Conservation (phyloP, 2,329 filamentous ascomycete species). For the Colletotrichum godetiae region DNA sequence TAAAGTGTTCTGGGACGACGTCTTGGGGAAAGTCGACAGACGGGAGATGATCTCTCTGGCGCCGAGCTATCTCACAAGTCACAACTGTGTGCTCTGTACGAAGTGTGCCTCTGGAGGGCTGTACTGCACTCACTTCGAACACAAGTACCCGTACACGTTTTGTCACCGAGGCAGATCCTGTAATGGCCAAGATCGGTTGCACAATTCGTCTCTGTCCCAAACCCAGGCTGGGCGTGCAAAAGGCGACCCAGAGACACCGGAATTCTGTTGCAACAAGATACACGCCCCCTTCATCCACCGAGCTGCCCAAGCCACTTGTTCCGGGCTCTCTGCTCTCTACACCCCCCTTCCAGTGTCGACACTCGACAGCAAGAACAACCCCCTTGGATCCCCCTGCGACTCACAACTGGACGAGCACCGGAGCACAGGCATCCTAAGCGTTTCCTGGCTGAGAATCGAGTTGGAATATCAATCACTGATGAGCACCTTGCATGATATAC, state of each 20-base stretch:
- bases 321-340: constrained; percentile 20
- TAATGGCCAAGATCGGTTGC: constrained; percentile 16
- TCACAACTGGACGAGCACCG: constrained; percentile 31
- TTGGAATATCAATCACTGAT: constrained; percentile 33
- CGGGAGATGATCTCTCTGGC: constrained; percentile 15
- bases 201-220: constrained; percentile 25
- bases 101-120: not conserved
- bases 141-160: not conserved
- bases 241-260: constrained; percentile 2
- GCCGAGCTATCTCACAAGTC: not conserved
- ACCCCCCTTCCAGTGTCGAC: constrained; percentile 15
- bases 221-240: constrained; percentile 22
- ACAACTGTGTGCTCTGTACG: not conserved
- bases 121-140: not conserved
- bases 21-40: constrained; percentile 14
- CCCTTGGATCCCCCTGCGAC: constrained; percentile 28
- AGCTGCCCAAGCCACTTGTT: constrained; percentile 33
- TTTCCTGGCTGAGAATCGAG: constrained; percentile 31
- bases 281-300: constrained; percentile 21
- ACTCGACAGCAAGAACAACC: constrained; percentile 7
- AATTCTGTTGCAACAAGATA: constrained; percentile 14
- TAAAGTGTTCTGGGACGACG: constrained; percentile 17
- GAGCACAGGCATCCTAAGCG: constrained; percentile 35
- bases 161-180: constrained; percentile 13
- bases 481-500: constrained; percentile 40